phyloP scores from a whole-genome alignment of 2,329 filamentous ascomycete species.

The Zasmidium cellare region DNA sequence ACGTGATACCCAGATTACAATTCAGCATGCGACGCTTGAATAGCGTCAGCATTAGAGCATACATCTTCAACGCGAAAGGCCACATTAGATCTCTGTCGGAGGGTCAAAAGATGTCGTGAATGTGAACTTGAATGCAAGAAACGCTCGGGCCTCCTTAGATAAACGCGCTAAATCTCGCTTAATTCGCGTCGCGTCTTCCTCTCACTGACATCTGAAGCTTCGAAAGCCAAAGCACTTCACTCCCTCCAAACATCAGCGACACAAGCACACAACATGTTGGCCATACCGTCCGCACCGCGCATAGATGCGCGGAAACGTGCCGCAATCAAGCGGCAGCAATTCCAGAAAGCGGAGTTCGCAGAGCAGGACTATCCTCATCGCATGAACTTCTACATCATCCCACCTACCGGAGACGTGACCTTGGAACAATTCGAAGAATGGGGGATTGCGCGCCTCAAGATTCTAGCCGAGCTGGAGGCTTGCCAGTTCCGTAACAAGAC shows the following conservation, averaged over 20 bases:
- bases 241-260: not conserved
- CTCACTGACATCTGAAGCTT: not conserved
- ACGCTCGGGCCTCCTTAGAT: too few species aligned
- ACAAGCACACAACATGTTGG: constrained; percentile 26
- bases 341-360: constrained; percentile 73
- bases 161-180: not conserved
- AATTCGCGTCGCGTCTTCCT: not conserved
- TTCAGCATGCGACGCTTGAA: too few species aligned
- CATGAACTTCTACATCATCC: constrained; percentile 86
- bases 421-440: constrained; percentile 98
- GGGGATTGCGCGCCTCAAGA: constrained; percentile 89
- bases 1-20: constrained; percentile 8
- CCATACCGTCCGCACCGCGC: constrained; percentile 34
- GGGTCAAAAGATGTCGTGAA: too few species aligned
- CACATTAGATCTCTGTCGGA: too few species aligned
- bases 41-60: too few species aligned
- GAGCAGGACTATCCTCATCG: constrained; percentile 78
- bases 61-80: too few species aligned
- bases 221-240: not conserved
- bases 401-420: constrained; percentile 90
- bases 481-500: constrained; percentile 93
- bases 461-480: constrained; percentile 85
- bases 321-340: constrained; percentile 80
- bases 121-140: too few species aligned
- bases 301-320: constrained; percentile 72